Evolutionary conservation across 345 rosid genomes (phyloP).

Genomic region (Citrus cavaleriei): DNA sequence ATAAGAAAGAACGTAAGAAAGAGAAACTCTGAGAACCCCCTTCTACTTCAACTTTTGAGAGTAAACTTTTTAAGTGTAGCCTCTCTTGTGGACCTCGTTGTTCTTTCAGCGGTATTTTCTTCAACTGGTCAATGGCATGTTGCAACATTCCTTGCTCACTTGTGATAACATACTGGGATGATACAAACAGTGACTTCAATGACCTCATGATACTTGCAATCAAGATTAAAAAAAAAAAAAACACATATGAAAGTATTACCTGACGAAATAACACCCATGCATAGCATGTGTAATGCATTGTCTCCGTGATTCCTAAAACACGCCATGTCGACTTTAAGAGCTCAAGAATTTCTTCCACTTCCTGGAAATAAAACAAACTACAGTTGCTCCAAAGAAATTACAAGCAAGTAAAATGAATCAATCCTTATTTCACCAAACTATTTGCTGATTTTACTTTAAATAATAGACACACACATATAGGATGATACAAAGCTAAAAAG

Average conservation of each 20-base stretch:
- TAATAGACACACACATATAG: not conserved
- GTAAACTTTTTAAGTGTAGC: slow-evolving; percentile 78
- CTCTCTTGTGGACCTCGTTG: slow-evolving; percentile 98
- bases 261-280: slow-evolving; percentile 90
- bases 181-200: slow-evolving; percentile 18
- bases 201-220: slow-evolving; percentile 6
- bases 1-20: slow-evolving; percentile 81
- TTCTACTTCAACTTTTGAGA: slow-evolving; percentile 59
- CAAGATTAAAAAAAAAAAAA: not conserved
- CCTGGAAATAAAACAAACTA: slow-evolving; percentile 39
- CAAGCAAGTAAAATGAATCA: not conserved
- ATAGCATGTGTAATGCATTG: slow-evolving; percentile 90
- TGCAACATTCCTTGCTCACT: slow-evolving; percentile 75
- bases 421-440: not conserved
- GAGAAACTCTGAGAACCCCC: slow-evolving; percentile 45
- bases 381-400: not conserved
- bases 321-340: slow-evolving; percentile 96
- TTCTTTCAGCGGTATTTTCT: slow-evolving; percentile 81
- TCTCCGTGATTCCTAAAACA: slow-evolving; percentile 91
- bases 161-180: slow-evolving; percentile 75
- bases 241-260: slow-evolving; percentile 41
- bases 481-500: not conserved
- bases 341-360: slow-evolving; percentile 97
- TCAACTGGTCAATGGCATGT: slow-evolving; percentile 85
- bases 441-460: not conserved